A percentile compares a stretch with the other conserved stretches of the same genome.
Conservation (phyloP, 768 basidiomycete genomes). For the Gymnopilus junonius region DNA sequence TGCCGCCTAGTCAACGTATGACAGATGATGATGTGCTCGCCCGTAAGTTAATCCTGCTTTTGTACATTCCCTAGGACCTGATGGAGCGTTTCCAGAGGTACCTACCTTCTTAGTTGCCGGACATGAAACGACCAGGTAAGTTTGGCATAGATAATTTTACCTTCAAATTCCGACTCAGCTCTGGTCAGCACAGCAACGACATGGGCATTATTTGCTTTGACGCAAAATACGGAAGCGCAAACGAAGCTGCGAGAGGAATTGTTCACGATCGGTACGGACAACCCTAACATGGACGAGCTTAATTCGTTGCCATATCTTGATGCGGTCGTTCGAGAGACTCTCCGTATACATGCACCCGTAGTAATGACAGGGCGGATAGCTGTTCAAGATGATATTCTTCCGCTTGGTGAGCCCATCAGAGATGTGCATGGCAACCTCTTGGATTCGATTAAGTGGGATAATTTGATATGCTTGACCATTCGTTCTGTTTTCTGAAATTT, state of each 20-base stretch:
- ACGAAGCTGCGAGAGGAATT: constrained; percentile 63
- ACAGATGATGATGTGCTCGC: constrained; percentile 65
- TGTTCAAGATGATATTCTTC: constrained; percentile 56
- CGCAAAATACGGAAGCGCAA: constrained; percentile 52
- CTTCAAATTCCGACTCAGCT: neutral
- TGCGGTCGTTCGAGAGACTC: constrained; percentile 59
- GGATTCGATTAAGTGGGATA: constrained; percentile 34
- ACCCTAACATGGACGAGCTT: constrained; percentile 72
- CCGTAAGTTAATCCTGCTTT: constrained; percentile 40
- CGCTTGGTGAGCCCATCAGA: constrained; percentile 48
- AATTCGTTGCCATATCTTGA: constrained; percentile 74
- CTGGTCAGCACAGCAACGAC: constrained; percentile 43
- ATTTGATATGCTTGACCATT: neutral
- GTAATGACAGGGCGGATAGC: constrained; percentile 46
- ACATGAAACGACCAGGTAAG: constrained; percentile 59
- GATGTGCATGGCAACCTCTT: constrained; percentile 47
- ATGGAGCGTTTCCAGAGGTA: constrained; percentile 46
- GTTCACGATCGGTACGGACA: constrained; percentile 51
- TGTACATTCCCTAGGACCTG: neutral
- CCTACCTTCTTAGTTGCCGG: constrained; percentile 66
- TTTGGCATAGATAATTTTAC: neutral
- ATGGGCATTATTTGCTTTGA: constrained; percentile 65
- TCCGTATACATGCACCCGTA: constrained; percentile 61
- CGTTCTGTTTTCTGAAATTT: no score
- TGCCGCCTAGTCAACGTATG: constrained; percentile 57